A percentile compares a stretch with the other conserved stretches of the same genome.
These are phyloP conservation scores for Rhipidocladum racemiflorum DNA, from an alignment of 176 grass and related monocot genomes.

Conservation along the genomic window DNA sequence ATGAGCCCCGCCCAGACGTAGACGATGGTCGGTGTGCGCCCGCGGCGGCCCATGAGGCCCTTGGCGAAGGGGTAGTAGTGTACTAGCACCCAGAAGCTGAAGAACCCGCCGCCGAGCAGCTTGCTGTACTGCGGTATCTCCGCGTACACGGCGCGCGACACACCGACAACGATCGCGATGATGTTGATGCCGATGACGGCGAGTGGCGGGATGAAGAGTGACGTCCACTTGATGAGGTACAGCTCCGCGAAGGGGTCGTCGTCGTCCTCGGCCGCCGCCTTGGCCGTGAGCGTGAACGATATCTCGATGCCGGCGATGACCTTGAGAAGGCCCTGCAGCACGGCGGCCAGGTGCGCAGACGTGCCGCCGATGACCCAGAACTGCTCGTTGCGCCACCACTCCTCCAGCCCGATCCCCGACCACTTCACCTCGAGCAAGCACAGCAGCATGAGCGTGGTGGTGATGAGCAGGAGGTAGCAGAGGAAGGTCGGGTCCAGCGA, in stretches of 20 bases:
- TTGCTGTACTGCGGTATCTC: slow-evolving; percentile 92
- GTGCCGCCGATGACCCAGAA: slow-evolving; percentile 97
- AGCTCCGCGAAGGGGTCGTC: slow-evolving; percentile 70
- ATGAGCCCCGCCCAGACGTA: slow-evolving; percentile 78
- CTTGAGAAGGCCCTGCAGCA: slow-evolving; percentile 77
- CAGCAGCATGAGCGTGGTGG: slow-evolving; percentile 61
- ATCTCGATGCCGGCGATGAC: slow-evolving; percentile 85
- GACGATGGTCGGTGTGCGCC: slow-evolving; percentile 58
- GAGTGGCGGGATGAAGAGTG: slow-evolving; percentile 75
- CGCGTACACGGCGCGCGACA: slow-evolving; percentile 63
- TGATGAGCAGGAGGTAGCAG: slow-evolving; percentile 66
- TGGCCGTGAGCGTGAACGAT: slow-evolving; percentile 80
- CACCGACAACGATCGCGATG: slow-evolving; percentile 70
- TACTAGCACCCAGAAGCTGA: slow-evolving; percentile 87
- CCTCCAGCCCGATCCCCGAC: slow-evolving; percentile 86
- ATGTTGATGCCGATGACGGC: slow-evolving; percentile 74
- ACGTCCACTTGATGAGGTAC: slow-evolving; percentile 84
- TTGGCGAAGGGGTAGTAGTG: slow-evolving; percentile 90
- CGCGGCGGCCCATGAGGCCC: slow-evolving; percentile 75
- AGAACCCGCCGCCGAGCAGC: slow-evolving; percentile 68
- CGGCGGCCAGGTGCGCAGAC: slow-evolving; percentile 65
- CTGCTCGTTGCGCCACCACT: slow-evolving; percentile 97
- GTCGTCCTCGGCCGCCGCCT: slow-evolving; percentile 68
- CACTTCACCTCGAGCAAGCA: slow-evolving; percentile 84
- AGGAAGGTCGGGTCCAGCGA: slow-evolving; percentile 71